A percentile compares a stretch with the other conserved stretches of the same genome.
These are phyloP conservation scores for Suillus lakei DNA, from an alignment of 768 basidiomycete genomes.

Conservation along the genomic window DNA sequence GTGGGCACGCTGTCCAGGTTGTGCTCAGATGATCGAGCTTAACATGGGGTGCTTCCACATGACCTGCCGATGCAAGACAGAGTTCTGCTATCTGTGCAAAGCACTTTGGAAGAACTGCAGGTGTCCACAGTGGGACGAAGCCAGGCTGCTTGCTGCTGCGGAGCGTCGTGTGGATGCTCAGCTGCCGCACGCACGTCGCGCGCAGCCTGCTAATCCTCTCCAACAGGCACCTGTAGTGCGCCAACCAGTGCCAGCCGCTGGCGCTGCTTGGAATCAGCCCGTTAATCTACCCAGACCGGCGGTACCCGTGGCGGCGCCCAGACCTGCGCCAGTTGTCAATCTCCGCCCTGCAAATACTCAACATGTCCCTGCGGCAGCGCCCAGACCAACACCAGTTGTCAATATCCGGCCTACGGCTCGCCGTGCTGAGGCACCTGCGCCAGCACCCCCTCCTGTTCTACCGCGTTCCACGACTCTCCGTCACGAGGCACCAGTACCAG, in stretches of 20 bases:
- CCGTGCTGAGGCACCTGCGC: not conserved
- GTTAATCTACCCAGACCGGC: not conserved
- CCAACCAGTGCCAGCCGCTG: constrained; percentile 7
- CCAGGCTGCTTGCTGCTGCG: constrained; percentile 41
- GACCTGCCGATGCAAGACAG: constrained; percentile 42
- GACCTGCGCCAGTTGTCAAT: constrained; percentile 1
- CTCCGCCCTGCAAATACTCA: not conserved
- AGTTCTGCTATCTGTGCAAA: constrained; percentile 54
- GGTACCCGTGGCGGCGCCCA: constrained; percentile 1
- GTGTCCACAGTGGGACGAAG: constrained; percentile 74
- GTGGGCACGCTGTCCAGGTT: constrained; percentile 47
- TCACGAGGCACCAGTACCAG: constrained; percentile 8
- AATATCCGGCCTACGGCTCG: not conserved
- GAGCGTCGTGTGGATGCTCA: constrained; percentile 47
- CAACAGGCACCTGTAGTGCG: constrained; percentile 1
- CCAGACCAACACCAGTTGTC: not conserved
- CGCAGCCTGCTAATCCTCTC: constrained; percentile 35
- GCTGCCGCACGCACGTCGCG: constrained; percentile 39
- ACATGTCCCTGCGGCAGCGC: constrained; percentile 8
- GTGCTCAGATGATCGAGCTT: constrained; percentile 43
- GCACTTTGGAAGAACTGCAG: constrained; percentile 65
- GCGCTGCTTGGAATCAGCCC: not conserved
- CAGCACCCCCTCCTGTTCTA: not conserved
- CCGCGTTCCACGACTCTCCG: not conserved
- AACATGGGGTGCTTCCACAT: constrained; percentile 44